phyloP scores from a whole-genome alignment of 2,329 filamentous ascomycete species.

The Trichoderma afroharzianum region DNA sequence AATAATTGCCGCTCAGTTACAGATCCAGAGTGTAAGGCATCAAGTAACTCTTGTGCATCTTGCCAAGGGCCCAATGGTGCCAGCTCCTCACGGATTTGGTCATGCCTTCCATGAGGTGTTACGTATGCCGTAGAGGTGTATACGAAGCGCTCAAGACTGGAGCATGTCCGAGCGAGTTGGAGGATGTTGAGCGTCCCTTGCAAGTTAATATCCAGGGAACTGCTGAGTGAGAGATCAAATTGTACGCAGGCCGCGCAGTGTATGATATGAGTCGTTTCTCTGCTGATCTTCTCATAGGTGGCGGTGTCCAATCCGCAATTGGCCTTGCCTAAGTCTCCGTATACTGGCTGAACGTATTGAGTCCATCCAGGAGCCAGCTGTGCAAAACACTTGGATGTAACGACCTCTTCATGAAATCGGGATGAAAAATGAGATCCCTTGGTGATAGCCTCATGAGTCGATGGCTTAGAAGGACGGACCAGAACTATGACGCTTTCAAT shows the following conservation, averaged over 20 bases:
- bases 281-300: background rate
- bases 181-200: background rate
- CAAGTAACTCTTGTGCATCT: background rate
- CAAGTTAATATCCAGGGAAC: background rate
- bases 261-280: background rate
- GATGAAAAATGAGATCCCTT: background rate
- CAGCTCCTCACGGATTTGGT: background rate
- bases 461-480: background rate
- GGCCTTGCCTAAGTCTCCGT: background rate
- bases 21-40: background rate
- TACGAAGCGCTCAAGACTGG: background rate
- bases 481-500: background rate
- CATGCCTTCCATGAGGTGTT: background rate
- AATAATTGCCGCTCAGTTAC: background rate
- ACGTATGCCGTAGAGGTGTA: conserved; percentile 1
- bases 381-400: background rate
- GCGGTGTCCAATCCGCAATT: background rate
- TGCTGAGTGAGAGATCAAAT: background rate
- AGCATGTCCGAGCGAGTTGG: background rate
- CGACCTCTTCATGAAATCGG: background rate
- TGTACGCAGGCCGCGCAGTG: background rate
- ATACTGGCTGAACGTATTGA: background rate
- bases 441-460: background rate
- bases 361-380: background rate
- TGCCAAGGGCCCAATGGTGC: background rate